Evolutionary conservation across 2,329 filamentous ascomycete genomes (phyloP), one percentile per base, ranked within the genome.

Genomic region (Paradendryphiella salina): DNA sequence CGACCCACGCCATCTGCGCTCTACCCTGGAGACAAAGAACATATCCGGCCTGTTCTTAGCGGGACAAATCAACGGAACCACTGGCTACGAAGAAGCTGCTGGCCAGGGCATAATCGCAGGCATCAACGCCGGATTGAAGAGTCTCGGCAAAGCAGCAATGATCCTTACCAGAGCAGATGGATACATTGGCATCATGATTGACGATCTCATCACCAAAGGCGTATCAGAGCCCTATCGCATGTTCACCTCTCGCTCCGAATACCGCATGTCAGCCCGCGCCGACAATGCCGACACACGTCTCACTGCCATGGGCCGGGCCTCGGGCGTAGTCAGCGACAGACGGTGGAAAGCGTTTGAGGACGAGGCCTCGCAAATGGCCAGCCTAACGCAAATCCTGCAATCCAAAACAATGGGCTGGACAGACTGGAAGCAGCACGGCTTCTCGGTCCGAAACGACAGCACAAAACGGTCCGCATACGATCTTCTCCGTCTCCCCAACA

Each of bases 161-260:
- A 82, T 82, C 0, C 77, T 99, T 23, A 86, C 86, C 6, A 83
- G 94, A 57, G 86, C 88, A 1, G 93, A 99, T 72, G 91, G 90
- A 10, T 99, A 96, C 73, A 97, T 99, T 66, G 94, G 94, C 60
- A 88, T 99, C 75, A 96, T 99, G 91, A 92, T 99, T 65, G 94
- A 99, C 73, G 94, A 99, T 71, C 84, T 99, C 31, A 86, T 96
- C 67, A 97, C 93, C 17, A 97, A 96, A 75, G 94, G 94, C 39
- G 94, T 99, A 23, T 92, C 89, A 2, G 94, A 99, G 70, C 94
- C 94, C 1, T 99, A 99, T 75, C 85, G 94, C 60, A 97, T 99
- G 92, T 99, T 99, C 77, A 99, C 94, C 2, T 89, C 89, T 5
- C 85, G 94, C 57, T 96, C 89, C 75, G 94, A 99, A 76, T 99